Base-by-base conservation (phyloP, 164 flowering plant genomes). In the Hamamelis virginiana region DNA sequence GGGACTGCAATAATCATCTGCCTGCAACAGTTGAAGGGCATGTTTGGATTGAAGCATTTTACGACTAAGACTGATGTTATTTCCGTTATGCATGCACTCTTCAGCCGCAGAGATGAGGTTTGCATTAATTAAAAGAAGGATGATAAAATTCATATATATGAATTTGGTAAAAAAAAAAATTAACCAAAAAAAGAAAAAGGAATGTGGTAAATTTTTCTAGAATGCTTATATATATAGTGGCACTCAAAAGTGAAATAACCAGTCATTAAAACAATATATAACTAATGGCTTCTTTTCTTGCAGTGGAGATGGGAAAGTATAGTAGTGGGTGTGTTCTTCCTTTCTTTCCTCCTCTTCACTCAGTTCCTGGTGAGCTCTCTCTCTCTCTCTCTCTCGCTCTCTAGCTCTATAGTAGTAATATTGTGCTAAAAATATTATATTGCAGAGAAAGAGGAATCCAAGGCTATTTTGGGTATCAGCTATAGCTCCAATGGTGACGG, bases 21-120 rank as follows among this genome's bases (percentile, higher is more conserved):
- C 68, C 76, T 92, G 25, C 97, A 94, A 65, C 98, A 94, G 71
- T 52, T 94, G 75, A 94, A 94, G 68, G 97, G 92, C 41, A n/a
- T 92, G 25, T 67, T 94, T 64, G 98, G 97, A 8, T 23, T 94
- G 69, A 46, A 13, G 18, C 86, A 88, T 67, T 92, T 94, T 57
- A 89, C 98, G 0, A 19, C 64, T 1, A 70, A 87, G 19, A 94
- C 97, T 1, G 90, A 91, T 75, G 75, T 92, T 0, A 26, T 89
- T 13, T 69, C 83, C 8, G 97, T 94, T 0, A 0, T 89, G 44
- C 68, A 53, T 4, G 63, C 92, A 0, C 47, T 94, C 48, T 72
- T 90, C 79, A 19, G 19, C 12, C 50, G 86, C 19, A 76, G 80
- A 59, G 12, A 80, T 4, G 86, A 90, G 93, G 97, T 85, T 12